Evolutionary conservation across 148 eudicot species (phyloP), one percentile per base, ranked within the genome.

Genomic region (Euryodendron excelsum): DNA sequence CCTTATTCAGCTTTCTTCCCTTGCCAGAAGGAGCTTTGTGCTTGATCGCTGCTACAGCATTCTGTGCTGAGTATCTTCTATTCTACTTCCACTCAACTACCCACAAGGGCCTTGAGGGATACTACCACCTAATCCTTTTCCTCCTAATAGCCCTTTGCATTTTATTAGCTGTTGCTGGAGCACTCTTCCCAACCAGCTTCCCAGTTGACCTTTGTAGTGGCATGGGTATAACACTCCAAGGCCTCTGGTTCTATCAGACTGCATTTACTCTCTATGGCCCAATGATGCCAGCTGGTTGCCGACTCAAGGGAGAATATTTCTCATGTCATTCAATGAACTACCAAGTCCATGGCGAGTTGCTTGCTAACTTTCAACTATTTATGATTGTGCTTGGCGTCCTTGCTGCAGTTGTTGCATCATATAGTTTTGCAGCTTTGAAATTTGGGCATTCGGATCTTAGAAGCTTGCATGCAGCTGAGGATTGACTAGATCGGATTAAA

Each of bases 231-330:
- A 82, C 97, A 14, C 91, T 95, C 20, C 99, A 95, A 84, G 99
- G 97, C 75, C 91, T 95, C 44, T 95, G 99, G 99, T 93, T 95
- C 85, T 95, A 89, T 82, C 99, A 93, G 83, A 93, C 93, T 14
- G 99, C 97, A 4, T 91, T 93, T 79, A 90, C 93, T 39, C 92
- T 95, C 10, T 93, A 95, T 48, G 97, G 99, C 10, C 90, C 97
- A 21, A 90, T 90, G 93, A 93, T 95, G 94, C 99, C 99, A 4
- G 60, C 78, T 1, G 96, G 97, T 20, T 93, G 99, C 74, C 73
- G 36, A 66, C 89, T 93, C 36, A 83, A 89, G 45, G 92, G 65
- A 59, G 73, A 84, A 72, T 76, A 82, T 34, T 87, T 94, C 28
- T 60, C 79, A 4, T 94, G 98, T 33, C 86, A 60, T 66, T 86